A percentile compares a stretch with the other conserved stretches of the same genome.
phyloP scores from a whole-genome alignment of 345 rosid genomes.

The Euphorbia pulcherrima region DNA sequence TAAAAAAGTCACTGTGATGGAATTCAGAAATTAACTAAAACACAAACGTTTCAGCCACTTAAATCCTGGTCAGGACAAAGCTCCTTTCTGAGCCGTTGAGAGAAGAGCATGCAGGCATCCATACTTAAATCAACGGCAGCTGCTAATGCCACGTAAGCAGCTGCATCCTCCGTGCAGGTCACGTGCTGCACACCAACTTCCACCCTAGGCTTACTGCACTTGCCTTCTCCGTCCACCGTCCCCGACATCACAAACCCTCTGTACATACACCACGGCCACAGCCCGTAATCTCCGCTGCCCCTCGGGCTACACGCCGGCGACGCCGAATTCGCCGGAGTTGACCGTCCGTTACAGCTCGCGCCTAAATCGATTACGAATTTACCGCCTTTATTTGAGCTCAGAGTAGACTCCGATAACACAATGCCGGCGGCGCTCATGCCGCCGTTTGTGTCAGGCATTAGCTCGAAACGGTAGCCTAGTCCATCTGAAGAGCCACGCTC shows the following conservation, averaged over 20 bases:
- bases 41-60: constrained; percentile 16
- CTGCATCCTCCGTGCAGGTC: constrained; percentile 87
- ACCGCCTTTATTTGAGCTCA: constrained; percentile 66
- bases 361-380: constrained; percentile 64
- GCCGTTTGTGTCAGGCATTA: constrained; percentile 52
- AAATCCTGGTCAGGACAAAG: constrained; percentile 51
- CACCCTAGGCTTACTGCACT: constrained; percentile 78
- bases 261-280: constrained; percentile 61
- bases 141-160: constrained; percentile 83
- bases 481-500: constrained; percentile 70
- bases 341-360: constrained; percentile 28
- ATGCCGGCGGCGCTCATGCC: constrained; percentile 50
- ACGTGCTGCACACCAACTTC: constrained; percentile 93
- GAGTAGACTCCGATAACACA: constrained; percentile 63
- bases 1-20: constrained; percentile 14
- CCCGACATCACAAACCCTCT: constrained; percentile 90
- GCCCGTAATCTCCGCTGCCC: constrained; percentile 68
- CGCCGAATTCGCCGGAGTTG: constrained; percentile 29
- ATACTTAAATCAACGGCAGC: constrained; percentile 88
- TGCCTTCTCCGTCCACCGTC: constrained; percentile 76
- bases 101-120: constrained; percentile 89
- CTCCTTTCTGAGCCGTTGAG: constrained; percentile 81
- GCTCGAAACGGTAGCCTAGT: constrained; percentile 72
- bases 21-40: background rate
- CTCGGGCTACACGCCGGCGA: constrained; percentile 77